Base-by-base conservation (phyloP, 176 grass and related monocot genomes). In the Typha latifolia region DNA sequence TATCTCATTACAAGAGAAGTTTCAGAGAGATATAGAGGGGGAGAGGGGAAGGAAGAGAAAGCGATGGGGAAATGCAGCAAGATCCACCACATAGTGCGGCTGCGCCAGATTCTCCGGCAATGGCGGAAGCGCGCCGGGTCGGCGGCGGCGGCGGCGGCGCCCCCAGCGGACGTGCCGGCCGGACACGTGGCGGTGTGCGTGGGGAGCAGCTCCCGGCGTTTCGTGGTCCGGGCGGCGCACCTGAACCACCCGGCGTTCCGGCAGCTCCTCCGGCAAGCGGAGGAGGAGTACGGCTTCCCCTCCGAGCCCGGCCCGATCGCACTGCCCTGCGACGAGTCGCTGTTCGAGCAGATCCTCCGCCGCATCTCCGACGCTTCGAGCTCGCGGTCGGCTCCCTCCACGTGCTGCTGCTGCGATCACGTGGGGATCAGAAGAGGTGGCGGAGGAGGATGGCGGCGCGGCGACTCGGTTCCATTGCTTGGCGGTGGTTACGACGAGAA, bases 201-300 rank as follows among this genome's bases (percentile, higher is more conserved):
- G 3, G 85, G 88, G 66, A 75, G 72, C 62, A 67, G 48, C 73
- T 85, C 91, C 24, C 80, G 83, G 59, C 80, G 91, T 37, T 96
- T 96, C 77, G 73, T 91, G 43, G 84, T 96, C 75, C 87, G 91
- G 2, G 70, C 91, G 14, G 72, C 87, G 72, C 78, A 86, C 82
- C 87, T 96, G 18, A 91, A 96, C 79, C 87, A 96, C 61, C 91
- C 91, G 12, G 73, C 81, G 5, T 96, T 96, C 85, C 80, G 77
- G 66, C 84, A 96, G 75, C 91, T 96, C 15, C 87, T 96, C 26
- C 71, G 76, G 50, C 78, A 85, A 53, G 85, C 91, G 18, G 91
- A 86, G 74, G 91, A 96, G 81, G 87, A 96, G 82, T 96, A 77
- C 62, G 92, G 92, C 1, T 96, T 91, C 66, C 49, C 80, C 1